Base-by-base conservation (phyloP, 2,329 filamentous ascomycete species). In the Cadophora gregata region DNA sequence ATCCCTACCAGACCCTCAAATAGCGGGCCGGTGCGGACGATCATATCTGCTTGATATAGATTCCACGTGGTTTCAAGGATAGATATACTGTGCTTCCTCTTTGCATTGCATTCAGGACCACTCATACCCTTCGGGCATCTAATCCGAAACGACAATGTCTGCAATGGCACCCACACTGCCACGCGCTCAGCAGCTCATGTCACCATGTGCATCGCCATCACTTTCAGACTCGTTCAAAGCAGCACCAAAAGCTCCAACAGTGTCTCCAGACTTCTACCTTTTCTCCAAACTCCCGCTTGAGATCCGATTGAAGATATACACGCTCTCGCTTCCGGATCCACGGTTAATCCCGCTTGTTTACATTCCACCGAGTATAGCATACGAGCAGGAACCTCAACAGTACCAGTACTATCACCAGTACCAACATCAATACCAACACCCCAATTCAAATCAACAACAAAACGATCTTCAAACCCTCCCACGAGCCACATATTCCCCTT, bases 241-340 rank as follows among this genome's bases (percentile, higher is more conserved):
- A n/a, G n/a, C n/a, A n/a, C 31, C 31, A 10, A 33, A 33, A 33
- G 10, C 31, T 5, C 38, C 38, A 42, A 42, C 38, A 19, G 14
- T 42, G 19, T 62, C 33, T 9, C 29, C 16, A 9, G 19, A 38
- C 29, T 71, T 73, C 45, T 51, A 51, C 24, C 60, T 62, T 47
- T 72, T 73, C 60, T 48, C 70, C 29, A 60, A 50, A n/a, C 67
- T 74, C 3, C 72, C 71, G 4, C 33, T 63, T 9, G 72, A 74
- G 65, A 60, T 74, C 29, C 69, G 71, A 9, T 50, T 63, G 24
- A 70, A 63, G 42, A 74, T 74, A n/a, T 73, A 69, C 60, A 50
- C 60, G 7, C 33, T 67, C 64, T 66, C 66, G 24, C 66, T 73
- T 14, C 69, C 72, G 7, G 4, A 12, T 7, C 60, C 71, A 4